Evolutionary conservation across 805 yeast genomes (phyloP).

Genomic region (Ogataea kodamae): DNA sequence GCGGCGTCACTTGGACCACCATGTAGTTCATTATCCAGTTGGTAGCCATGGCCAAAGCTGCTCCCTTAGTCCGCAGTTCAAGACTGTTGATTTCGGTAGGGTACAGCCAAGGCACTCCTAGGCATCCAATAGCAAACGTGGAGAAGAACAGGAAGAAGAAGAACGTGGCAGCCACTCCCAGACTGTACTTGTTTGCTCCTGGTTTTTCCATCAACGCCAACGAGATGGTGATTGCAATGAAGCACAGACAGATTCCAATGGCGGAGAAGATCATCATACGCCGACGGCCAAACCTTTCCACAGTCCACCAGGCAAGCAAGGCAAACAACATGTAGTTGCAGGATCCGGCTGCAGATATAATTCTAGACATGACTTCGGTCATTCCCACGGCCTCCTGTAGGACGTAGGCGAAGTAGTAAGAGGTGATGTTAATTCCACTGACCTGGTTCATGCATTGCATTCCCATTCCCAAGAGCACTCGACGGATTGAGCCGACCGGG

Average conservation of each 20-base stretch:
- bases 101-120: constrained; percentile 25
- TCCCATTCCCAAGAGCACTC: constrained; percentile 31
- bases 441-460: constrained; percentile 36
- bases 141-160: constrained; percentile 37
- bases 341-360: constrained; percentile 33
- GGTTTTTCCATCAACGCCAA: constrained; percentile 25
- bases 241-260: constrained; percentile 40
- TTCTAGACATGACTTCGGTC: constrained; percentile 34
- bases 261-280: constrained; percentile 34
- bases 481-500: constrained; percentile 23
- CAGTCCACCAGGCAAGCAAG: constrained; percentile 26
- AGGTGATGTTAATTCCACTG: constrained; percentile 37
- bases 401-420: constrained; percentile 15
- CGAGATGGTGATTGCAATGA: constrained; percentile 36
- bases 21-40: constrained; percentile 30
- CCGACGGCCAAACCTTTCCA: constrained; percentile 44
- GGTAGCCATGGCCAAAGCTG: constrained; percentile 19
- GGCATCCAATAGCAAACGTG: constrained; percentile 30
- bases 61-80: constrained; percentile 28
- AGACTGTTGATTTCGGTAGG: constrained; percentile 27
- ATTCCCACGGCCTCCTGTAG: constrained; percentile 32
- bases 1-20: constrained; percentile 15
- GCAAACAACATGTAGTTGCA: constrained; percentile 22
- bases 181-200: constrained; percentile 23
- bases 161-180: constrained; percentile 34